These are phyloP conservation scores for Anacardium occidentale DNA, from an alignment of 345 rosid species.

Conservation along the genomic window DNA sequence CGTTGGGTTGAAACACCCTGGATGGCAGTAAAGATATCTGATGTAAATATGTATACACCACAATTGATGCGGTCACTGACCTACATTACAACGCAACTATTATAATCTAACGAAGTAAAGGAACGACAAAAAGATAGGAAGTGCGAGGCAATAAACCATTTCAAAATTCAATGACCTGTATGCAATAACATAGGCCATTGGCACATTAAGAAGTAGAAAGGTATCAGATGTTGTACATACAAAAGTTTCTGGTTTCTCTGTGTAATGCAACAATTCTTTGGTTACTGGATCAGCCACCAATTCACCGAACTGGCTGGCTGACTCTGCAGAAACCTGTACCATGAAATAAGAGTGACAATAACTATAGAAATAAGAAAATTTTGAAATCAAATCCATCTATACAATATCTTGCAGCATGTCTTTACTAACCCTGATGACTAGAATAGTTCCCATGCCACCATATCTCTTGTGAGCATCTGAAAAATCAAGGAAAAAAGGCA, in stretches of 20 bases:
- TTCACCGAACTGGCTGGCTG: constrained; percentile 88
- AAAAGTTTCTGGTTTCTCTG: constrained; percentile 95
- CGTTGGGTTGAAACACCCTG: constrained; percentile 61
- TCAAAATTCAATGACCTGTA: constrained; percentile 1
- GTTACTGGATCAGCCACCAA: constrained; percentile 86
- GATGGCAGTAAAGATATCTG: constrained; percentile 73
- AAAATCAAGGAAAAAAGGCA: constrained; percentile 18
- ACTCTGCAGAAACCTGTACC: constrained; percentile 37
- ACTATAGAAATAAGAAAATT: neutral
- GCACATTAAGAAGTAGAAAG: neutral
- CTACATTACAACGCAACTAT: constrained; percentile 41
- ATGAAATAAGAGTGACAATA: neutral
- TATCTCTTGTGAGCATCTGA: constrained; percentile 76
- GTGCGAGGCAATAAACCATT: constrained; percentile 2
- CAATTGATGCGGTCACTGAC: constrained; percentile 89
- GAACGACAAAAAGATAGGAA: constrained; percentile 1
- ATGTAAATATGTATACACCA: constrained; percentile 81
- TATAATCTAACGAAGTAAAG: neutral
- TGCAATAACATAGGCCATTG: neutral
- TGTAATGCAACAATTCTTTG: constrained; percentile 89
- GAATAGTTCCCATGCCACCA: constrained; percentile 85
- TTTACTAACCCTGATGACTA: constrained; percentile 77
- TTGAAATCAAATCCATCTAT: neutral
- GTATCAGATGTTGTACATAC: constrained; percentile 46
- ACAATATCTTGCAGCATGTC: constrained; percentile 11